Percentiles rank a stretch among this genome's conserved stretches.
phyloP scores from a whole-genome alignment of 2,329 filamentous ascomycete species.

The Diaporthe vaccinii region DNA sequence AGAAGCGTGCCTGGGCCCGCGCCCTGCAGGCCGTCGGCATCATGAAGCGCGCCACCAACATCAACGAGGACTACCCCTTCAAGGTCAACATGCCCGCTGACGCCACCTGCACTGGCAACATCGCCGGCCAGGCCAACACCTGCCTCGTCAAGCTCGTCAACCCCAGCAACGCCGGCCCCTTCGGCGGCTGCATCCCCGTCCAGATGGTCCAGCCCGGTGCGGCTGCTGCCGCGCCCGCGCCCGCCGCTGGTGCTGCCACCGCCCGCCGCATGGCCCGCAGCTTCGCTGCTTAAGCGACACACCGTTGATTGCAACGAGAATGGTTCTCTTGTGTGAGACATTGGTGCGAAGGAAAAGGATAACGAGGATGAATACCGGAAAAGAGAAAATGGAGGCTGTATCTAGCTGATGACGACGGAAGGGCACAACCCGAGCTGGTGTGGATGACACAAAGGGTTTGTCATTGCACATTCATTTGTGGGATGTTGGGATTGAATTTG shows the following conservation, averaged over 20 bases:
- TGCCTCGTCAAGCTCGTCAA: conserved; percentile 50
- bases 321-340: neutral
- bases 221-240: conserved; percentile 14
- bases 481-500: conserved; percentile 22
- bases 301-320: neutral
- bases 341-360: neutral
- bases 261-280: conserved; percentile 40
- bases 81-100: conserved; percentile 47
- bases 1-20: conserved; percentile 42
- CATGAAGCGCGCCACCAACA: conserved; percentile 42
- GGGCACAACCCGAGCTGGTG: neutral
- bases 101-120: conserved; percentile 46
- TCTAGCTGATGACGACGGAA: conserved; percentile 12
- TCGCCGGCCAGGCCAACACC: conserved; percentile 45
- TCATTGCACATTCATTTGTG: conserved; percentile 18
- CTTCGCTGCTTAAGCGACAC: conserved; percentile 33
- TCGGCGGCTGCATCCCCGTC: conserved; percentile 41
- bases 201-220: conserved; percentile 37
- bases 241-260: conserved; percentile 33
- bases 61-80: conserved; percentile 46
- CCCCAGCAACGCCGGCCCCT: conserved; percentile 42
- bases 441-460: neutral
- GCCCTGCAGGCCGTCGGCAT: conserved; percentile 39
- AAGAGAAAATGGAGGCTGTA: neutral
- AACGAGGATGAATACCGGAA: neutral